Percentiles rank a stretch among this genome's conserved stretches.
phyloP scores from a whole-genome alignment of 805 yeast species.

The Sugiyamaella chiloensis region DNA sequence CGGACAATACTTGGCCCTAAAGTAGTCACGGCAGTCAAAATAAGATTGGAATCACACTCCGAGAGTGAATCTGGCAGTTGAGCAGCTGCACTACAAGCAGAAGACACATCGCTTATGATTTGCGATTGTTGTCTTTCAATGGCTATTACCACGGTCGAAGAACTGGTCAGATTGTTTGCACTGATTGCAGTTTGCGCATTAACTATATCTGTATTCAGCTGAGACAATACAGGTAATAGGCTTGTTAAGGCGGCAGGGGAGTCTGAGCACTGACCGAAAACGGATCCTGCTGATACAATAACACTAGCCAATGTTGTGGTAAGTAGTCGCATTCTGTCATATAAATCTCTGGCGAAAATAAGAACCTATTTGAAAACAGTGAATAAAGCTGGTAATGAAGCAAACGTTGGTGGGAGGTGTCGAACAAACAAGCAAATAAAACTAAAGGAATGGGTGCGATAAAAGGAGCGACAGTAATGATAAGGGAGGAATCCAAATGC shows the following conservation, averaged over 20 bases:
- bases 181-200: neutral
- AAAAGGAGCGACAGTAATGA: too few relatives aligned
- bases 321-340: too few relatives aligned
- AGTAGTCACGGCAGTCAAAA: neutral
- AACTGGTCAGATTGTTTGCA: neutral
- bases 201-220: neutral
- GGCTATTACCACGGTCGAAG: neutral
- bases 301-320: too few relatives aligned
- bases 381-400: too few relatives aligned
- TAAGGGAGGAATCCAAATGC: too few relatives aligned
- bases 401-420: too few relatives aligned
- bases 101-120: neutral
- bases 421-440: too few relatives aligned
- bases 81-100: neutral
- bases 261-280: neutral
- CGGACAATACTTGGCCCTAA: constrained; percentile 4
- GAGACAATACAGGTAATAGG: neutral
- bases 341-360: too few relatives aligned
- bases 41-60: neutral
- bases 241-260: neutral
- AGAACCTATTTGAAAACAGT: too few relatives aligned
- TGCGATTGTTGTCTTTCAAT: neutral
- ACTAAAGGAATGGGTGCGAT: too few relatives aligned
- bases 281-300: neutral
- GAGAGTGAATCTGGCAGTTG: neutral